These are phyloP conservation scores for Russula virescens DNA, from an alignment of 768 basidiomycete species.

Conservation along the genomic window DNA sequence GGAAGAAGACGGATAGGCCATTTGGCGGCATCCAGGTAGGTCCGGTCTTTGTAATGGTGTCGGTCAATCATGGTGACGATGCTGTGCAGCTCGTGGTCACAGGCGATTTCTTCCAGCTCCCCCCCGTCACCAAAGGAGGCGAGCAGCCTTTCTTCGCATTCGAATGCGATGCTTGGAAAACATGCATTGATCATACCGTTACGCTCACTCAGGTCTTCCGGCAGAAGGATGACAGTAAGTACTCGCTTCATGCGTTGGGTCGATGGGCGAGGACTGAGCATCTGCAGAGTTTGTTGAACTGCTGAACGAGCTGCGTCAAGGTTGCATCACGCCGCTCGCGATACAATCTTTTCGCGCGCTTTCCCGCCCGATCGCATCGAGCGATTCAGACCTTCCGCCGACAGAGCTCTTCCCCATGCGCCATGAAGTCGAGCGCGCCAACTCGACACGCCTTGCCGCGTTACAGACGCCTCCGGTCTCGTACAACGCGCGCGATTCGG, in stretches of 20 bases:
- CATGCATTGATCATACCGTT: constrained; percentile 54
- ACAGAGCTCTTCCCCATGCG: constrained; percentile 61
- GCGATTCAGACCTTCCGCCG: constrained; percentile 34
- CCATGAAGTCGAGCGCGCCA: constrained; percentile 62
- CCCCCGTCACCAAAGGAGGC: constrained; percentile 47
- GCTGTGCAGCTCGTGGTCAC: constrained; percentile 44
- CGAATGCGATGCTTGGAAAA: constrained; percentile 53
- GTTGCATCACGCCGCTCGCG: constrained; percentile 43
- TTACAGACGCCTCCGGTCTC: constrained; percentile 39
- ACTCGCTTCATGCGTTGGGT: neutral
- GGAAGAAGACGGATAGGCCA: constrained; percentile 44
- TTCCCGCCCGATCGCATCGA: constrained; percentile 31
- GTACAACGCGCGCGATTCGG: constrained; percentile 52
- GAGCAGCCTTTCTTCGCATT: constrained; percentile 53
- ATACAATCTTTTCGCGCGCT: constrained; percentile 45
- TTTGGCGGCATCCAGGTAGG: constrained; percentile 64
- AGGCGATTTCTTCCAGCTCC: constrained; percentile 65
- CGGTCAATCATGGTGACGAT: constrained; percentile 17
- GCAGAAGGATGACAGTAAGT: constrained; percentile 63
- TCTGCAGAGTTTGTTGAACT: constrained; percentile 58
- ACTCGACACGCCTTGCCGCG: constrained; percentile 45
- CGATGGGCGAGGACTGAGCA: neutral
- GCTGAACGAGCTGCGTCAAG: constrained; percentile 71
- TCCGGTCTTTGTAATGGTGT: constrained; percentile 30
- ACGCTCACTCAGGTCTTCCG: constrained; percentile 69